Evolutionary conservation across 1,139 yeast species (phyloP).

Genomic region (Geotrichum cucujoidarum): DNA sequence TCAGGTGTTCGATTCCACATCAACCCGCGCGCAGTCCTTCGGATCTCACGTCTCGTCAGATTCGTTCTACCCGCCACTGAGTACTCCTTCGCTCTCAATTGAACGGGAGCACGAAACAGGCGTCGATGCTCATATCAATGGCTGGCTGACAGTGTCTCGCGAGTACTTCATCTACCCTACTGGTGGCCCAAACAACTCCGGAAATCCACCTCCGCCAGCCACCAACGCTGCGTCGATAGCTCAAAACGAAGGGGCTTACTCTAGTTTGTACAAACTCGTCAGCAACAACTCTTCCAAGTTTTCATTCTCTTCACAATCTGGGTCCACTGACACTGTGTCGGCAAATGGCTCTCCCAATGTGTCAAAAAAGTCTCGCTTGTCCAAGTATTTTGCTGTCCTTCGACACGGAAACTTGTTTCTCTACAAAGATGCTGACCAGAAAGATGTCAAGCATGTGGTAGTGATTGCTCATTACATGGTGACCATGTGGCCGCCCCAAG

Average conservation of each 20-base stretch:
- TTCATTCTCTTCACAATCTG: conserved; percentile 20
- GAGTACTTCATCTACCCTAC: conserved; percentile 54
- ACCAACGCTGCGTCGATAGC: conserved; percentile 32
- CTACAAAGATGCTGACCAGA: conserved; percentile 62
- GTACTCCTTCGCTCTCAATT: conserved; percentile 13
- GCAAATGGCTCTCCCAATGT: conserved; percentile 3
- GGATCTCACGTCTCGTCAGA: background rate
- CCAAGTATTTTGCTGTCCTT: conserved; percentile 38
- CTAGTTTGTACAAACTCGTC: conserved; percentile 56
- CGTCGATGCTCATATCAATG: conserved; percentile 59
- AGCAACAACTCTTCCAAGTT: conserved; percentile 33
- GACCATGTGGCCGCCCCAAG: conserved; percentile 77
- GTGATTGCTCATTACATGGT: conserved; percentile 68
- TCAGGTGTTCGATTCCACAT: conserved; percentile 1
- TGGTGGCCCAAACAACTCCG: conserved; percentile 31
- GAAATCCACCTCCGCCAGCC: conserved; percentile 31
- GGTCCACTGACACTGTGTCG: conserved; percentile 6
- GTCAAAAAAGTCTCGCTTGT: conserved; percentile 27
- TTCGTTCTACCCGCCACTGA: background rate
- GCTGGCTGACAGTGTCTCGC: conserved; percentile 81
- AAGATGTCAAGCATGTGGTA: conserved; percentile 72
- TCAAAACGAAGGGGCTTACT: conserved; percentile 52
- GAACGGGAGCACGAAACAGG: conserved; percentile 59
- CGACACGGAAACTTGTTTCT: conserved; percentile 81
- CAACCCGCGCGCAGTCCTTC: conserved; percentile 23